Conservation (phyloP, 2,329 filamentous ascomycete genomes). For the Diplodia corticola region DNA sequence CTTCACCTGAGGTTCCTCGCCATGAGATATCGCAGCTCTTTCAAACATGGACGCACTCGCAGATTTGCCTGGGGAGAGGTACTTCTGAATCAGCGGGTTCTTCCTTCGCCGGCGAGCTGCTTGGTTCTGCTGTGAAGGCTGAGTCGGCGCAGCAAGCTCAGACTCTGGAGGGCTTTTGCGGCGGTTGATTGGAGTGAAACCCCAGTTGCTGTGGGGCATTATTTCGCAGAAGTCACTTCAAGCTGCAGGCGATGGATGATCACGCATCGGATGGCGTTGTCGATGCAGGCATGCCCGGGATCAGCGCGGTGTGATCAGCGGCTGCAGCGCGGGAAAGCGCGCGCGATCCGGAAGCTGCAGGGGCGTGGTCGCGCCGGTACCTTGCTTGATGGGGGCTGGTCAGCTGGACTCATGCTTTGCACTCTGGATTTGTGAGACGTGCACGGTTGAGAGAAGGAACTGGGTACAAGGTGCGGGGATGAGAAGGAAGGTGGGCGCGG, state of each 20-base stretch:
- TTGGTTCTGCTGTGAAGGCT: background rate
- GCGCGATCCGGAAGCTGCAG: background rate
- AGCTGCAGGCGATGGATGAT: background rate
- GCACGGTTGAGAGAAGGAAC: background rate
- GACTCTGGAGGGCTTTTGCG: background rate
- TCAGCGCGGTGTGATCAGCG: constrained; percentile 5
- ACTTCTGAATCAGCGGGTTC: constrained; percentile 2
- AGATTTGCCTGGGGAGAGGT: constrained; percentile 3
- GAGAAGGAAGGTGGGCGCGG: constrained; percentile 2
- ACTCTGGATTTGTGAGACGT: background rate
- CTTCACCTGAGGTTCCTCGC: background rate
- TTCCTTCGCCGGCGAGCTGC: background rate
- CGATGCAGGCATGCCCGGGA: background rate
- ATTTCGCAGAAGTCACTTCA: too few species aligned
- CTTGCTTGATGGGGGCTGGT: background rate
- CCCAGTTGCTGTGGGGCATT: background rate
- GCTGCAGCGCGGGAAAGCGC: background rate
- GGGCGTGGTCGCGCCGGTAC: background rate
- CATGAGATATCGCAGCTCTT: constrained; percentile 8
- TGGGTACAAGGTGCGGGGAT: background rate
- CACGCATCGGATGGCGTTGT: background rate
- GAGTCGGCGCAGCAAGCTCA: background rate
- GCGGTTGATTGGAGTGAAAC: constrained; percentile 15
- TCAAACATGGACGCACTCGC: constrained; percentile 15
- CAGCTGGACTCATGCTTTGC: background rate